Base-by-base conservation (phyloP, 345 rosid genomes). In the Populus ilicifolia region DNA sequence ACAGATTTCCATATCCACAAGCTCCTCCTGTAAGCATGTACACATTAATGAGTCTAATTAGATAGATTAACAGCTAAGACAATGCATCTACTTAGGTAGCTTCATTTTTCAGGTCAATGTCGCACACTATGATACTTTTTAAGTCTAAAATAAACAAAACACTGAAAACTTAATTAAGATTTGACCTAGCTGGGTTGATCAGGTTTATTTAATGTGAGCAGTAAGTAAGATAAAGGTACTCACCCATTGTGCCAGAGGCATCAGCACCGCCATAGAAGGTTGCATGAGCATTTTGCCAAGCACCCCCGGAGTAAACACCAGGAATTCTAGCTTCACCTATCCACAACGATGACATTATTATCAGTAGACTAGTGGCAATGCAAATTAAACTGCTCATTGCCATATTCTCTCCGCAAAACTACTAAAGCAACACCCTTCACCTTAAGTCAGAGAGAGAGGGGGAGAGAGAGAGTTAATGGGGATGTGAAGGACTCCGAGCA, bases 1-100 rank as follows among this genome's bases (percentile, higher is more conserved):
- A 80, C 44, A 92, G 75, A 77, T 89, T 88, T 13, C 93, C 97
- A 74, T 91, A 92, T 10, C 97, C 97, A 75, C 97, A 92, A 29
- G 97, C 95, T 29, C 94, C 97, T 17, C 93, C 97, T 92, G 85
- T 18, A 69, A 61, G 59, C 35, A 10, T 0, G n/a, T 10, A 4
- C 64, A 59, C 2, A 59, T 59, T 59, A 23, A 10, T 59, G 10
- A n/a, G 4, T 23, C 14, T 23, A n/a, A 59, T 59, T 59, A 59
- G 1, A n/a, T n/a, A 23, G 10, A 56, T 11, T 56, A 23, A 12
- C 23, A 0, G 63, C 64, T 23, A 59, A 59, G n/a, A 59, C 11
- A 1, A 16, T n/a, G 0, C 59, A 23, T 52, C 9, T 7, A 20
- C 23, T 6, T 10, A 43, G 46, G 13, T 7, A 6, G 59, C 59